Evolutionary conservation across 768 basidiomycete species (phyloP).

Genomic region (Russula abietina): DNA sequence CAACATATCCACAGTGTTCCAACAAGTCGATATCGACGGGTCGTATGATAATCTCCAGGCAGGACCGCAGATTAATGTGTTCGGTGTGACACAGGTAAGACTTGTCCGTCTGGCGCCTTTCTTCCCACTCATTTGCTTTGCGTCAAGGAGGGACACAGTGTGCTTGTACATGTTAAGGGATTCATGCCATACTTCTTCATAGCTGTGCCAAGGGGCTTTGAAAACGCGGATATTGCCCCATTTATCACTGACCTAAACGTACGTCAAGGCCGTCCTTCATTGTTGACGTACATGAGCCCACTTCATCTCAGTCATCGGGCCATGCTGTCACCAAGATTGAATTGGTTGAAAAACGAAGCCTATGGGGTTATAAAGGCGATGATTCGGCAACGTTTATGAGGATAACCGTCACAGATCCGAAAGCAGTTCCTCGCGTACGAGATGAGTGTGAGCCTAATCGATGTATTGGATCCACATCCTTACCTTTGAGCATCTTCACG

Average conservation of each 20-base stretch:
- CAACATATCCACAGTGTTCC: constrained; percentile 57
- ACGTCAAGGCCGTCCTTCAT: constrained; percentile 28
- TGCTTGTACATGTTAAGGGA: constrained; percentile 72
- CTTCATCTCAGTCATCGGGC: constrained; percentile 3
- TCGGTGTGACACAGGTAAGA: constrained; percentile 81
- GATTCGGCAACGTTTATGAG: constrained; percentile 77
- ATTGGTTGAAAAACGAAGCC: constrained; percentile 57
- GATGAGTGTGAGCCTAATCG: constrained; percentile 56
- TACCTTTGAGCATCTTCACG: constrained; percentile 31
- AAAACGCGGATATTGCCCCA: constrained; percentile 53
- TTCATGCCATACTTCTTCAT: constrained; percentile 95
- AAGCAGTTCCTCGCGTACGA: constrained; percentile 79
- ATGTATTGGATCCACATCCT: background rate
- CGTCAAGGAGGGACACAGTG: constrained; percentile 74
- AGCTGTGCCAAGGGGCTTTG: constrained; percentile 78
- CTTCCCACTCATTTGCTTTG: background rate
- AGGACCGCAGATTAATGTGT: constrained; percentile 58
- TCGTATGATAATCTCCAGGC: constrained; percentile 41
- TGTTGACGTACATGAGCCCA: background rate
- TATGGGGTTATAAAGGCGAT: constrained; percentile 90
- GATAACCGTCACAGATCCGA: constrained; percentile 67
- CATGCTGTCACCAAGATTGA: constrained; percentile 48
- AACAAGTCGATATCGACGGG: constrained; percentile 92
- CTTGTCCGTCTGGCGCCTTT: background rate
- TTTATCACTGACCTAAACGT: constrained; percentile 75